Evolutionary conservation across 495 filamentous ascomycete species (phyloP), one percentile per base, ranked within the genome.

Genomic region (Penicillium dipodomyicola): DNA sequence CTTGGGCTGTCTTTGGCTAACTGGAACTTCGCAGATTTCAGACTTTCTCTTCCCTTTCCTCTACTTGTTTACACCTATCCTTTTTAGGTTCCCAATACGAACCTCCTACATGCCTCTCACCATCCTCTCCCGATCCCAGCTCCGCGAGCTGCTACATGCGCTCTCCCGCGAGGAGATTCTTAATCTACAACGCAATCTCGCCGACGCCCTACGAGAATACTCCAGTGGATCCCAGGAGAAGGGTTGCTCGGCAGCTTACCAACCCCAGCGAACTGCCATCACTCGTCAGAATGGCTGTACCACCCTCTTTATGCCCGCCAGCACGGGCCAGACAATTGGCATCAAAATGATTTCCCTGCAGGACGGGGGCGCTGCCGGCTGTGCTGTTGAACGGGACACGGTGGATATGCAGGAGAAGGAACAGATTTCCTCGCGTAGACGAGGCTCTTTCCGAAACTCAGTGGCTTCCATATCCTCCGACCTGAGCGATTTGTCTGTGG

Each of bases 221-320:
- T 92, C 90, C 0, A 89, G 86, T 9, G 84, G 84, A 4, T 85
- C 80, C 2, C 79, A 85, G 56, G 76, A 80, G 49, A 71, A 75
- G 68, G 79, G 77, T 42, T 87, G 82, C 56, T 80, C 80, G 41
- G 77, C 82, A 4, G 76, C 80, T 29, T 87, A 89, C 54, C 91
- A 96, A 65, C 92, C 93, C 0, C 82, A 84, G 52, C 82, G 93
- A 45, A 88, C 88, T 0, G 80, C 85, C 0, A 81, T 93, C 45
- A 82, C 84, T 42, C 80, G 80, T 30, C 78, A 73, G 20, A 87
- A 90, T 76, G 87, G 90, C 37, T 82, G 84, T 41, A 95, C 89
- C 3, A 96, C 89, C 0, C 77, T 97, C 30, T 94, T 96, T 69
- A 98, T 97, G 94, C 94, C 94, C 4, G 89, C 89, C 3, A 83